Evolutionary conservation across 192 early-diverging fungal genomes (phyloP).

Genomic region (Oehlia diaphana): DNA sequence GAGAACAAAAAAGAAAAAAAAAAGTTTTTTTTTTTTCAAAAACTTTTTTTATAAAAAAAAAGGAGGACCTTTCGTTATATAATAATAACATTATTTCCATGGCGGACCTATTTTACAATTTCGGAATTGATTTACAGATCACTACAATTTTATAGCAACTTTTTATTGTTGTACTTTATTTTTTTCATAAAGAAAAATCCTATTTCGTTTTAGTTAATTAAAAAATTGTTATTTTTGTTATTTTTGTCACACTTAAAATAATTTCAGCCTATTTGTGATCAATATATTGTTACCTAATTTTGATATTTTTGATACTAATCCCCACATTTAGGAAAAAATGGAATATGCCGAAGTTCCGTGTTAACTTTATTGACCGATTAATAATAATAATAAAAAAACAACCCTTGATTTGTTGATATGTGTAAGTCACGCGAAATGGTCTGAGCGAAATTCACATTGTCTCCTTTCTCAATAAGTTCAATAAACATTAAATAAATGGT

Average conservation of each 20-base stretch:
- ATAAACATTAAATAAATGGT: too few relatives aligned
- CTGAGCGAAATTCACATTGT: too few relatives aligned
- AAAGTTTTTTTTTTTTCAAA: background rate
- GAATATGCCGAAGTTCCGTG: background rate
- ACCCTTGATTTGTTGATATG: too few relatives aligned
- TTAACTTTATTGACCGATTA: background rate
- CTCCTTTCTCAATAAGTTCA: too few relatives aligned
- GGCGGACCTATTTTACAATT: background rate
- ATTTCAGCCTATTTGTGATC: background rate
- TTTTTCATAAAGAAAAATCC: background rate
- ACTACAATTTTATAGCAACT: background rate
- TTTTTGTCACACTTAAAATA: background rate
- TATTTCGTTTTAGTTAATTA: background rate
- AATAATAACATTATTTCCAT: background rate
- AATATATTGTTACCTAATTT: background rate
- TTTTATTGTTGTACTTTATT: background rate
- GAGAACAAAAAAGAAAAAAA: background rate
- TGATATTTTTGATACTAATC: background rate
- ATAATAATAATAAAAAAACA: too few relatives aligned
- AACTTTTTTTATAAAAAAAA: background rate
- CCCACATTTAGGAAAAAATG: background rate
- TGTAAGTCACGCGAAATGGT: too few relatives aligned
- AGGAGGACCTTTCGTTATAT: background rate
- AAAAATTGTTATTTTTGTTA: too few relatives aligned
- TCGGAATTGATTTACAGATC: background rate